phyloP scores from a whole-genome alignment of 148 eudicot genomes.

The Vaccinium vitisidaea region DNA sequence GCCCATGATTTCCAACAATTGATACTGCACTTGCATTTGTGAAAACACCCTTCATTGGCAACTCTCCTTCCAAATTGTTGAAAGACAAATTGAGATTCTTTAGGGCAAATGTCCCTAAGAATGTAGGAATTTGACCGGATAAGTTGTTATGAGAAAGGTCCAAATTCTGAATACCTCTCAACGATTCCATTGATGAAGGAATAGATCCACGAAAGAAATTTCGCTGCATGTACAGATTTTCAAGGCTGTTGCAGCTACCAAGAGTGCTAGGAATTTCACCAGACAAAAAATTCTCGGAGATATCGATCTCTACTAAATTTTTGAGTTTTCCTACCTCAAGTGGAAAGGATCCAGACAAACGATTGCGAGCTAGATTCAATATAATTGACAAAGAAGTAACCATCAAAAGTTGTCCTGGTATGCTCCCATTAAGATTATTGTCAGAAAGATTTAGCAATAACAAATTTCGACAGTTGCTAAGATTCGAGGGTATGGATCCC shows the following conservation, averaged over 20 bases:
- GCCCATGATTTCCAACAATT: neutral
- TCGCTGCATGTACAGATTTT: neutral
- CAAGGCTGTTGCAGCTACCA: conserved; percentile 2
- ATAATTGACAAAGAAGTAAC: neutral
- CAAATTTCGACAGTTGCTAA: neutral
- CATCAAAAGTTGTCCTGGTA: conserved; percentile 5
- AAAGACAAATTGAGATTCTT: neutral
- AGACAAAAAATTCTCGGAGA: neutral
- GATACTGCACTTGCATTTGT: neutral
- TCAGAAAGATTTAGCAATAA: too few relatives aligned
- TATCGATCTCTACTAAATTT: neutral
- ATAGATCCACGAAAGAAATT: conserved; percentile 10
- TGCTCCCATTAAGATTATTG: conserved; percentile 15
- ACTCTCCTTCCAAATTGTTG: neutral
- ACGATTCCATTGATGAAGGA: neutral
- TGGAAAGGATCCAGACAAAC: conserved; percentile 3
- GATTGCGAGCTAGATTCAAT: conserved; percentile 2
- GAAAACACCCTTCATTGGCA: neutral
- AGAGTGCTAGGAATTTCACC: conserved; percentile 10
- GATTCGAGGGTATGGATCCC: neutral
- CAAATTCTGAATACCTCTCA: neutral
- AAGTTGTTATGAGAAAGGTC: conserved; percentile 24
- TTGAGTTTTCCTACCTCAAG: neutral
- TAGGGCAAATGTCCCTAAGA: neutral
- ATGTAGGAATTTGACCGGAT: neutral